Evolutionary conservation across 2,329 filamentous ascomycete species (phyloP), one percentile per base, ranked within the genome.

Genomic region (Rhinocladiella similis): DNA sequence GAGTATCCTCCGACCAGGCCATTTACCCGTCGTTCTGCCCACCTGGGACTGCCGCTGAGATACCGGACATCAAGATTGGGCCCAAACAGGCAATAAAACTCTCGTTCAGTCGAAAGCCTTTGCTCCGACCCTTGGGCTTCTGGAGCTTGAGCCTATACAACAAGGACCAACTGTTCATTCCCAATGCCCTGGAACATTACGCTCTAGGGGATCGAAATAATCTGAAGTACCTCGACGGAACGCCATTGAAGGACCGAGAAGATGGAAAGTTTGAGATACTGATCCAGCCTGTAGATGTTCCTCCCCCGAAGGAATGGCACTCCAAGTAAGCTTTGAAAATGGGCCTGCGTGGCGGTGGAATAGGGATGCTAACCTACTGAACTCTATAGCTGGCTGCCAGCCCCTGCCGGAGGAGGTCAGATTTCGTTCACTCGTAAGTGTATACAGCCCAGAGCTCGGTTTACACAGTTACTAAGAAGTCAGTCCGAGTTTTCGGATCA

Each of bases 61-160:
- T 25, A 25, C 22, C 22, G 7, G 22, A 25, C 13, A n/a, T 59
- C 36, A 54, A 33, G 19, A 41, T 59, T 36, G 47, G 29, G 3
- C 16, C 48, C 14, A 59, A 62, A 39, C 33, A 68, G 48, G 58
- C 60, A 3, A 65, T 66, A 42, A 18, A 66, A 1, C 55, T 67
- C 22, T 64, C 60, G 5, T 69, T 68, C 47, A 35, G 33, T 7
- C 50, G 63, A 16, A 66, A 66, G 53, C 67, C 67, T 14, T 57
- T 56, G 2, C 29, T 68, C 1, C 36, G 18, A 5, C 12, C 29
- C 10, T 25, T 25, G 14, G 67, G 67, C 0, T 70, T 69, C 54
- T 69, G 68, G 67, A 67, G 65, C 55, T 9, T 70, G 50, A 65
- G 66, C 1, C 56, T 61, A 14, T 69, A 72, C 47, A 57, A 66